A percentile compares a stretch with the other conserved stretches of the same genome.
These are phyloP conservation scores for Fistulifera solaris DNA, from an alignment of 108 stramenopile genomes.

Conservation along the genomic window DNA sequence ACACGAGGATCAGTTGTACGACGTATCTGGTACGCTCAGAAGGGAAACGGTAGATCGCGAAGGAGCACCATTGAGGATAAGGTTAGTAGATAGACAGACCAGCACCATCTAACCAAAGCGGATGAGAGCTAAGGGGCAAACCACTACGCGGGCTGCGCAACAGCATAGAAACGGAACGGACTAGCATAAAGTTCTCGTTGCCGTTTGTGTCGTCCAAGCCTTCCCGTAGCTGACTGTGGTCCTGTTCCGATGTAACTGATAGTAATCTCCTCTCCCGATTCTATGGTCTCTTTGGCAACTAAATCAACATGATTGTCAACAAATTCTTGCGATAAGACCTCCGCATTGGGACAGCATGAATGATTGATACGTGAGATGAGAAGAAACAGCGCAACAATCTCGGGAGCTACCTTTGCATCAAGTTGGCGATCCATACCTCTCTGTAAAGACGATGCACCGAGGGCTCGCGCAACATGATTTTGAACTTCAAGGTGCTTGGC, in stretches of 20 bases:
- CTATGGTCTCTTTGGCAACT: slow-evolving; percentile 30
- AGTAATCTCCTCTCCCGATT: slow-evolving; percentile 39
- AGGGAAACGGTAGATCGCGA: no score
- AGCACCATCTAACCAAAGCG: no score
- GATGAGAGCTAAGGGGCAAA: no score
- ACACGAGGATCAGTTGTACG: no score
- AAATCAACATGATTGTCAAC: slow-evolving; percentile 45
- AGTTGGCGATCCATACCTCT: slow-evolving; percentile 35
- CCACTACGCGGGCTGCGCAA: no score
- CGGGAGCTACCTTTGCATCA: slow-evolving; percentile 9
- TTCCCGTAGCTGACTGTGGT: not conserved
- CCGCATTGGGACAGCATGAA: slow-evolving; percentile 15
- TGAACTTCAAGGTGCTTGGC: slow-evolving; percentile 14
- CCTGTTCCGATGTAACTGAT: slow-evolving; percentile 35
- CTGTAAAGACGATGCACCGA: slow-evolving; percentile 17
- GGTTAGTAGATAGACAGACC: no score
- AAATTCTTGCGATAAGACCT: slow-evolving; percentile 32
- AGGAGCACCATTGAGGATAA: no score
- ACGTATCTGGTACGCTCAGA: no score
- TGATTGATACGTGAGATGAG: slow-evolving; percentile 30
- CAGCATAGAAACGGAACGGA: no score
- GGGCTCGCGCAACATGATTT: slow-evolving; percentile 16
- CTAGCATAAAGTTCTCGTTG: no score
- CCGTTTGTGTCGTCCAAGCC: no score
- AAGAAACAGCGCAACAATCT: slow-evolving; percentile 31